Conservation (phyloP, 2,329 filamentous ascomycete species). For the Colletotrichum falcatum region DNA sequence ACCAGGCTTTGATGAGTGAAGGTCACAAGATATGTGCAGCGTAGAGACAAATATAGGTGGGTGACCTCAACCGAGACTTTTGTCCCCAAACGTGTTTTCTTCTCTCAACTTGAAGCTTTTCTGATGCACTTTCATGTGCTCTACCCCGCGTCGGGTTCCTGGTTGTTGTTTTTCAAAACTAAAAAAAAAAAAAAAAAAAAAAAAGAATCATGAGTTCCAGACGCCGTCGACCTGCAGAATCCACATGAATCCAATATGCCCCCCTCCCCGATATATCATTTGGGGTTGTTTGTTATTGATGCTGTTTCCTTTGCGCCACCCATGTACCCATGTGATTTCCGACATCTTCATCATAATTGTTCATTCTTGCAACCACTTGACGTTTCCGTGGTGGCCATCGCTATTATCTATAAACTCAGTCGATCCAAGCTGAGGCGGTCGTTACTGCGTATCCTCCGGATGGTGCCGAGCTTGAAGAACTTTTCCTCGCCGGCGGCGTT, state of each 20-base stretch:
- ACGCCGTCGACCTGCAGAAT: slow-evolving; percentile 15
- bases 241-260: slow-evolving; percentile 20
- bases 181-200: too few relatives aligned
- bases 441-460: slow-evolving; percentile 77
- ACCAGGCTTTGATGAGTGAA: background rate
- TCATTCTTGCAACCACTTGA: slow-evolving; percentile 2
- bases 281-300: slow-evolving; percentile 23
- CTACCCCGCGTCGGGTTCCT: slow-evolving; percentile 22
- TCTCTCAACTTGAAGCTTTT: slow-evolving; percentile 18
- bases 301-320: slow-evolving; percentile 16
- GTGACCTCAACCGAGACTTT: background rate
- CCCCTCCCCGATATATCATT: slow-evolving; percentile 7
- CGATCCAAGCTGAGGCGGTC: slow-evolving; percentile 81
- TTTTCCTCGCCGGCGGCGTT: slow-evolving; percentile 82
- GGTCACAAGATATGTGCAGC: background rate
- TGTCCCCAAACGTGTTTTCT: background rate
- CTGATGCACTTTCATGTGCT: slow-evolving; percentile 33
- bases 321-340: slow-evolving; percentile 20
- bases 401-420: slow-evolving; percentile 70
- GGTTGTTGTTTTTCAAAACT: too few relatives aligned
- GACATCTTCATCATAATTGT: background rate
- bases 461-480: slow-evolving; percentile 84
- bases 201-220: slow-evolving; percentile 22
- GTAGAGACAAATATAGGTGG: background rate
- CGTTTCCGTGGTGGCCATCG: slow-evolving; percentile 44